Evolutionary conservation across 306 rosid genomes (phyloP), one percentile per base, ranked within the genome.

Genomic region (Cicer chorassanicum): DNA sequence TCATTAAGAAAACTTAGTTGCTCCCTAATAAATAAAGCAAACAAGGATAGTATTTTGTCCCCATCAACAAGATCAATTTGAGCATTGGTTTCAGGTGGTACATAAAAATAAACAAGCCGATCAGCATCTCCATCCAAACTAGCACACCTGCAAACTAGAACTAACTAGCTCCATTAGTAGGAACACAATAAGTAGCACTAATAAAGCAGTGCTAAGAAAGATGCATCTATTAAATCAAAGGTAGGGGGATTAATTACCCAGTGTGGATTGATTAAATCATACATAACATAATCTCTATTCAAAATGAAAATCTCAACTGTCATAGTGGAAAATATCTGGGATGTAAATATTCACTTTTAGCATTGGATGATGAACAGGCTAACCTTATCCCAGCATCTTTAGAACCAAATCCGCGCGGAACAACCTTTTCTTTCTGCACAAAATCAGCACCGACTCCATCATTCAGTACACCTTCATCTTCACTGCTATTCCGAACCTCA

Each of bases 121-220:
- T 94, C 97, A 12, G 97, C 98, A 85, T 94, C 98, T 79, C 98
- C 98, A 78, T 94, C 98, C 83, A 94, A 88, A 84, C 98, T 94
- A 71, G 88, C 96, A 81, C 97, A 92, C 93, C 98, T 90, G 93
- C 79, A 94, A 88, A 82, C 87, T 79, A 85, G 87, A 84, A 83
- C 75, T 62, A 79, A 83, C 75, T 73, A 82, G 62, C 80, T 74
- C 70, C 60, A 19, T 79, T 14, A 81, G 69, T 43, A 65, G 21
- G 65, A 65, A 42, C 51, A 41, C 62, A 55, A 57, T 44, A 74
- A 77, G 73, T 7, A 63, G 29, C 62, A 68, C 21, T 75, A 77
- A 62, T 42, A 41, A 8, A 63, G 46, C 21, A 63, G 40, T 41
- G 14, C 54, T 42, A 54, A 42, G 75, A 64, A 42, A 43, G 9